Evolutionary conservation across 306 rosid genomes (phyloP), one percentile per base, ranked within the genome.

Genomic region (Prunus mume): DNA sequence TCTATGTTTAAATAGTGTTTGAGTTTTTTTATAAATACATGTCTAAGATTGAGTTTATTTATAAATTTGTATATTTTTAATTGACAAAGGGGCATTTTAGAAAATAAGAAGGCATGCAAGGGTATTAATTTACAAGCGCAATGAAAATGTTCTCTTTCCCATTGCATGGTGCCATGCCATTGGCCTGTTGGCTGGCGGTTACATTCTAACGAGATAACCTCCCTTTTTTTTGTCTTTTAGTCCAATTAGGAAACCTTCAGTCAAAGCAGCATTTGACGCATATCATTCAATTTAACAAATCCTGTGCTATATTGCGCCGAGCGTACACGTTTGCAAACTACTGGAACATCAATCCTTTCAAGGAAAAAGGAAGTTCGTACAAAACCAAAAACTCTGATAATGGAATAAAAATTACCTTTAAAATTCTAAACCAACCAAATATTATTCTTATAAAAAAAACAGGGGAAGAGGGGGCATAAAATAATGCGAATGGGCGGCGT

Each of bases 201-300:
- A 1, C 7, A 7, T 52, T 46, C 43, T 6, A 51, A 65, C 72
- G 45, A 54, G 14, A 76, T 34, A 52, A 41, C 65, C 46, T 2
- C 50, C 65, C 6, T 57, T 8, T 3, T 65, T 49, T 76, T 76
- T 65, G 73, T 76, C 79, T 25, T 76, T 6, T 76, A 50, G 55
- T 76, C 56, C 43, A 41, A 30, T 34, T 32, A 12, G 52, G 63
- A 75, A 64, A 14, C 50, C 24, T 6, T 14, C 2, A 9, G 15
- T 13, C 25, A 28, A 14, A 11, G n/a, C 34, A 17, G 1, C 30
- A 5, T 47, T 47, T 1, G 28, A 56, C 43, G 3, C 0, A 34
- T 27, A 27, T 30, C 22, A 27, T 52, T 49, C 0, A 1, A 71
- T 71, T 34, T 17, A 50, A 27, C 7, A 1, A 2, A 0, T 43